Base-by-base conservation (phyloP, 140 eudicot species). In the Flaveria floridana region DNA sequence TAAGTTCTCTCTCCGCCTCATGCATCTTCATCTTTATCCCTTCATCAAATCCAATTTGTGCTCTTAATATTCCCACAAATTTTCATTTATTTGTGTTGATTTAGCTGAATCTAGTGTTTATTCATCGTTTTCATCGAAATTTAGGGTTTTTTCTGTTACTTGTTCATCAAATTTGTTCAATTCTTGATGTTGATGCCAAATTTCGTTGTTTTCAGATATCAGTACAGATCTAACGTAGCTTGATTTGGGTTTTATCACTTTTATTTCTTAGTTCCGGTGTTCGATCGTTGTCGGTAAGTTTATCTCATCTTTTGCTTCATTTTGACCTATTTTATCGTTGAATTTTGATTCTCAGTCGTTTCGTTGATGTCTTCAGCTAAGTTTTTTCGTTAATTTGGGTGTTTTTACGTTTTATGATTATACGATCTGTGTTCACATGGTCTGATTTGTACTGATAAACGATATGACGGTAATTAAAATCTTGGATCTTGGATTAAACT, bases 211-310 rank as follows among this genome's bases (percentile, higher is more conserved):
- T 72, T 52, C 83, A 72, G 83, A 72, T 72, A 9, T 10, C 46
- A 26, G 2, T 65, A 65, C 75, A 66, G 79, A 66, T 56, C 52
- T 65, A 72, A 56, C 30, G 25, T 63, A 71, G 65, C 77, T 61
- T 62, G 73, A 64, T 52, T 72, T 28, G 48, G 52, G 28, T 39
- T 7, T 21, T 12, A 59, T 48, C 65, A 7, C 16, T 28, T 78
- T 34, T 58, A 69, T 70, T 58, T 57, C 28, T 18, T 12, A 26
- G 48, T 58, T 69, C 5, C 53, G 16, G 52, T 70, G 3, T 46
- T 34, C 65, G 82, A 78, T 59, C 66, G 72, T 61, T 62, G 55
- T 78, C 25, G 78, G 82, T 78, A 71, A 78, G 82, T 7, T 78
- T 48, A 2, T 30, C 18, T 15, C 56, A 26, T 13, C 39, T 66